phyloP scores from a whole-genome alignment of 306 rosid species.

The Rosa chinensis region DNA sequence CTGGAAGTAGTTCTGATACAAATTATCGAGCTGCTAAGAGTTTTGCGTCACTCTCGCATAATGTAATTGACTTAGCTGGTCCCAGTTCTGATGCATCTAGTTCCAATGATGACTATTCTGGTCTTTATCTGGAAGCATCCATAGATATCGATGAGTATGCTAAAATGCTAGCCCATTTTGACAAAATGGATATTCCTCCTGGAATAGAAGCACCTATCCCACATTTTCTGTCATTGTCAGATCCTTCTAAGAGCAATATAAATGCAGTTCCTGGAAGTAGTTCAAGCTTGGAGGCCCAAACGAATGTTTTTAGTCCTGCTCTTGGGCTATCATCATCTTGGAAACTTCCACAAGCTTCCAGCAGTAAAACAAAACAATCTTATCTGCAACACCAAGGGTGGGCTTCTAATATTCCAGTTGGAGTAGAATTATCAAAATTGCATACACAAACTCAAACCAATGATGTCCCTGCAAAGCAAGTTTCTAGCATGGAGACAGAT shows the following conservation, averaged over 20 bases:
- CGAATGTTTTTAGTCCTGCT: conserved; percentile 22
- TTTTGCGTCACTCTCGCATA: conserved; percentile 34
- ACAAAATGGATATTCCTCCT: conserved; percentile 59
- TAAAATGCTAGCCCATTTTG: conserved; percentile 57
- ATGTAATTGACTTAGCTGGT: conserved; percentile 49
- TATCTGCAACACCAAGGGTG: conserved; percentile 31
- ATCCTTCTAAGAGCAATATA: conserved; percentile 27
- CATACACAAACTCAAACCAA: conserved; percentile 22
- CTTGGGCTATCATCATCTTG: conserved; percentile 28
- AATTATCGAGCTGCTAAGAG: conserved; percentile 10
- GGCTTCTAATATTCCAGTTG: conserved; percentile 36
- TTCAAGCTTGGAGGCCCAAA: conserved; percentile 35
- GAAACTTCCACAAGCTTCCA: conserved; percentile 32
- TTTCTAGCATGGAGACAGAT: conserved; percentile 41
- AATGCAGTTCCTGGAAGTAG: conserved; percentile 32
- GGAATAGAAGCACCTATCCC: conserved; percentile 75
- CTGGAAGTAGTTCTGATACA: conserved; percentile 35
- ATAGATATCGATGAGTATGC: conserved; percentile 30
- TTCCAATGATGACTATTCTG: conserved; percentile 36
- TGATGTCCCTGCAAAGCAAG: conserved; percentile 29
- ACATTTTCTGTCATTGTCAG: conserved; percentile 38
- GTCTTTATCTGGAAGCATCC: conserved; percentile 37
- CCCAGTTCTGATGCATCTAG: conserved; percentile 45
- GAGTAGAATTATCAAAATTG: conserved; percentile 40
- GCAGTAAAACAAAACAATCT: conserved; percentile 36